A percentile compares a stretch with the other conserved stretches of the same genome.
These are phyloP conservation scores for Paxillus ammoniavirescens DNA, from an alignment of 768 basidiomycete species.

Conservation along the genomic window DNA sequence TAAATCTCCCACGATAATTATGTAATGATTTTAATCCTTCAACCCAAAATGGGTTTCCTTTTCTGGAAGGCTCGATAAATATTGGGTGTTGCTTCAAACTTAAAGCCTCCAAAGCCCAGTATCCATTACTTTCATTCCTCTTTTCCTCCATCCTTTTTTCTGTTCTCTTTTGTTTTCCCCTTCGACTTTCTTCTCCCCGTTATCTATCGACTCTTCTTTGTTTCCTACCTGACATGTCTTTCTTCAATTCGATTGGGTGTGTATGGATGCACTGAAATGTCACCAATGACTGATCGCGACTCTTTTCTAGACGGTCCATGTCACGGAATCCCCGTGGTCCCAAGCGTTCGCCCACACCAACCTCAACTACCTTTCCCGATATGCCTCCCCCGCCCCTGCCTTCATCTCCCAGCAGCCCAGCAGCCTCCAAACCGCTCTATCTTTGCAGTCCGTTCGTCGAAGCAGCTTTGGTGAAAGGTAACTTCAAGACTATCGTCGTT, in stretches of 20 bases:
- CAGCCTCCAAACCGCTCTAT: constrained; percentile 66
- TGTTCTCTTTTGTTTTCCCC: not conserved
- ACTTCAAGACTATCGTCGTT: constrained; percentile 97
- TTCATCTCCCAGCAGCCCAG: constrained; percentile 34
- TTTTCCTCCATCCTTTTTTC: not conserved
- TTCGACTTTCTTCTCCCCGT: not conserved
- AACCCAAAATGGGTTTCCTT: not conserved
- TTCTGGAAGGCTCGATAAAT: constrained; percentile 5
- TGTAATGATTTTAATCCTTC: too few relatives aligned
- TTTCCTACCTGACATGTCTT: constrained; percentile 53
- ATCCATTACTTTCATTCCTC: not conserved
- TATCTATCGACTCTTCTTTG: not conserved
- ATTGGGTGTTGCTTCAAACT: not conserved
- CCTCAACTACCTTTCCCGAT: constrained; percentile 57
- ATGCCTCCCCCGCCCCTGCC: constrained; percentile 41
- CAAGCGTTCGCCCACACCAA: constrained; percentile 75
- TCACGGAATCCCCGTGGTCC: constrained; percentile 63
- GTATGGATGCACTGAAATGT: constrained; percentile 19
- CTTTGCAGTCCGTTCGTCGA: constrained; percentile 94
- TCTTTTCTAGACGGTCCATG: constrained; percentile 63
- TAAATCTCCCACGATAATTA: constrained; percentile 20
- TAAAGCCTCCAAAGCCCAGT: not conserved
- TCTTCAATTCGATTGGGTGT: constrained; percentile 81
- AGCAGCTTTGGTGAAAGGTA: constrained; percentile 93
- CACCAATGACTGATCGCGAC: constrained; percentile 6